These are phyloP conservation scores for Nemania sp. DNA, from an alignment of 2,329 filamentous ascomycete genomes.

Conservation along the genomic window DNA sequence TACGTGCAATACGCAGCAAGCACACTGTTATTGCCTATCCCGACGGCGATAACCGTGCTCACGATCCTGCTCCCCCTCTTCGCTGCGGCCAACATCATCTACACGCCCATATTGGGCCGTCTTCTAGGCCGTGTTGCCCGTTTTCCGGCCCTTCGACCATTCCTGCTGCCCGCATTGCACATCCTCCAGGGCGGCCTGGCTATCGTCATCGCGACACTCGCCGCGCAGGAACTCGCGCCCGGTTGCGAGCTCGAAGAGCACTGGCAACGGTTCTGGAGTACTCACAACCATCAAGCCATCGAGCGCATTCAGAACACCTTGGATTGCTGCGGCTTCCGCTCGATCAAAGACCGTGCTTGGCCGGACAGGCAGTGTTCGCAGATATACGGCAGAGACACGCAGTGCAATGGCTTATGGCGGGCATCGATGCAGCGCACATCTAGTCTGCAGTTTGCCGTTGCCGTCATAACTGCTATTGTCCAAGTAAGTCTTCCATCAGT, in stretches of 20 bases:
- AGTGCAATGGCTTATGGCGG: conserved; percentile 62
- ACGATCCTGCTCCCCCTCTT: conserved; percentile 38
- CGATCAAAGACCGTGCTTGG: conserved; percentile 61
- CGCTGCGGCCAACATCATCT: conserved; percentile 35
- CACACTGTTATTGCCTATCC: conserved; percentile 36
- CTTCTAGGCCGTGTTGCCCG: conserved; percentile 19
- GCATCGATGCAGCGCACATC: conserved; percentile 55
- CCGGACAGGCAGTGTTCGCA: conserved; percentile 52
- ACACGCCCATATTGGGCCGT: conserved; percentile 25
- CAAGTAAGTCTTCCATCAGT: conserved; percentile 50
- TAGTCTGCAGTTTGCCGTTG: conserved; percentile 58
- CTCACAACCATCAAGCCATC: conserved; percentile 55
- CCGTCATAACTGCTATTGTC: conserved; percentile 55
- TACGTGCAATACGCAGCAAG: conserved; percentile 38
- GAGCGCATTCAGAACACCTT: conserved; percentile 66
- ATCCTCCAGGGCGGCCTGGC: conserved; percentile 47
- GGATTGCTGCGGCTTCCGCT: conserved; percentile 67
- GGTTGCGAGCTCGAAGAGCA: conserved; percentile 58
- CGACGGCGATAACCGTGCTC: conserved; percentile 36
- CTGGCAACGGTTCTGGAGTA: conserved; percentile 59
- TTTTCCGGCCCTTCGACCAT: conserved; percentile 19
- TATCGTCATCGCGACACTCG: conserved; percentile 49
- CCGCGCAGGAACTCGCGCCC: conserved; percentile 40
- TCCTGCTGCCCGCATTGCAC: conserved; percentile 44
- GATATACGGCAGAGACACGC: conserved; percentile 48